These are phyloP conservation scores for Tuber melanosporum DNA, from an alignment of 495 filamentous ascomycete species.

Conservation along the genomic window DNA sequence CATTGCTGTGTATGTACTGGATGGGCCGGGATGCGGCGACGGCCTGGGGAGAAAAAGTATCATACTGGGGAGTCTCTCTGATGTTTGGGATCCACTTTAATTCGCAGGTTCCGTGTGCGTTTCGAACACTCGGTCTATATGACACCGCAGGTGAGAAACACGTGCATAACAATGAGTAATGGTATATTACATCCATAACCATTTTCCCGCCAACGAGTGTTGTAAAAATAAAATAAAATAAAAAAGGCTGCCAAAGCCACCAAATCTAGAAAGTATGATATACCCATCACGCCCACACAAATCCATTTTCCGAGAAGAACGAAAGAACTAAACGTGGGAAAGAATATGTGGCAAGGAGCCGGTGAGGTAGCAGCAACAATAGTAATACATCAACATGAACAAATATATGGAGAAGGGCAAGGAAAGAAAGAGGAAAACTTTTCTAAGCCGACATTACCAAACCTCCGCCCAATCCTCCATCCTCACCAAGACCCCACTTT, in stretches of 20 bases:
- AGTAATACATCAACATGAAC: not conserved
- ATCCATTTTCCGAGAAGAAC: not conserved
- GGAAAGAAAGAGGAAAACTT: not conserved
- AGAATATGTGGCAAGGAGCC: not conserved
- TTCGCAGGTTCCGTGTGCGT: not conserved
- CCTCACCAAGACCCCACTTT: not conserved
- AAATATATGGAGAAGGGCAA: not conserved
- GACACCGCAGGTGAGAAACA: not conserved
- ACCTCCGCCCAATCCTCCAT: not conserved
- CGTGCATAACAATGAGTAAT: not conserved
- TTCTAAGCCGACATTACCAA: not conserved
- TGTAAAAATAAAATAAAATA: not conserved
- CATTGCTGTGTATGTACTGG: too few relatives aligned
- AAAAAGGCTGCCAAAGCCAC: not conserved
- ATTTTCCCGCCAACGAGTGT: not conserved
- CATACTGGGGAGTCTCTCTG: not conserved
- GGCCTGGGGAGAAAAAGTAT: not conserved
- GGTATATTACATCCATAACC: not conserved
- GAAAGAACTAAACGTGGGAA: not conserved
- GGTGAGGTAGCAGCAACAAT: not conserved
- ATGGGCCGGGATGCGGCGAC: not conserved
- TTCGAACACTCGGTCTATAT: not conserved
- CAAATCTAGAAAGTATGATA: not conserved
- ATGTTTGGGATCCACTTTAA: not conserved
- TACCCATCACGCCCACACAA: not conserved